phyloP scores from a whole-genome alignment of 148 eudicot species.

The Salicornia ramosissima region DNA sequence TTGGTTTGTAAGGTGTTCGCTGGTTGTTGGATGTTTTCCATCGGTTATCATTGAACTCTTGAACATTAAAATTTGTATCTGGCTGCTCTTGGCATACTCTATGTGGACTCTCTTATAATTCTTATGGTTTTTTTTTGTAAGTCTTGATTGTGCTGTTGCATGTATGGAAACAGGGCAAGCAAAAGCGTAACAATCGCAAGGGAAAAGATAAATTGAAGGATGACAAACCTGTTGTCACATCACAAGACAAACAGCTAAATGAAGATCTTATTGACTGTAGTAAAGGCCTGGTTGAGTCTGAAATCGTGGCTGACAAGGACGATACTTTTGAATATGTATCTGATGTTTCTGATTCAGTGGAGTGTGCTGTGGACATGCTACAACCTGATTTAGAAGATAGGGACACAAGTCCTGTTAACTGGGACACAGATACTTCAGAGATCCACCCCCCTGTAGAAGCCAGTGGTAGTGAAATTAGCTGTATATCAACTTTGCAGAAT shows the following conservation, averaged over 20 bases:
- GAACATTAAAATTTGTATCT: neutral
- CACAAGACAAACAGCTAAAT: conserved; percentile 38
- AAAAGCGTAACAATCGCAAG: conserved; percentile 78
- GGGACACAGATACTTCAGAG: conserved; percentile 76
- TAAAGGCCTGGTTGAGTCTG: conserved; percentile 37
- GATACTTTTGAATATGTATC: conserved; percentile 63
- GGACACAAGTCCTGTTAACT: conserved; percentile 57
- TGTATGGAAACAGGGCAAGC: conserved; percentile 53
- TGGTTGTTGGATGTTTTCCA: no score
- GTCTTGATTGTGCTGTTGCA: conserved; percentile 9
- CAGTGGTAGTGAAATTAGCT: conserved; percentile 42
- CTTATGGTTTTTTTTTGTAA: neutral
- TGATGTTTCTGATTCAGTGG: conserved; percentile 71
- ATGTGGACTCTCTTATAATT: neutral
- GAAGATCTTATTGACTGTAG: conserved; percentile 29
- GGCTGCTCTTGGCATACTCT: neutral
- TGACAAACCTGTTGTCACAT: conserved; percentile 43
- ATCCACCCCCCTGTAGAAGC: conserved; percentile 53
- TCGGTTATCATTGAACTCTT: neutral
- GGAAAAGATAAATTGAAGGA: conserved; percentile 73
- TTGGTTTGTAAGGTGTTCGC: no score
- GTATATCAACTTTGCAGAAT: conserved; percentile 46
- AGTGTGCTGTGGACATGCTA: conserved; percentile 42
- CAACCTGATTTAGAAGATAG: conserved; percentile 76
- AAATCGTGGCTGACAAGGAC: conserved; percentile 42